Evolutionary conservation across 2,329 filamentous ascomycete genomes (phyloP), one percentile per base, ranked within the genome.

Genomic region (Beauveria bassiana): DNA sequence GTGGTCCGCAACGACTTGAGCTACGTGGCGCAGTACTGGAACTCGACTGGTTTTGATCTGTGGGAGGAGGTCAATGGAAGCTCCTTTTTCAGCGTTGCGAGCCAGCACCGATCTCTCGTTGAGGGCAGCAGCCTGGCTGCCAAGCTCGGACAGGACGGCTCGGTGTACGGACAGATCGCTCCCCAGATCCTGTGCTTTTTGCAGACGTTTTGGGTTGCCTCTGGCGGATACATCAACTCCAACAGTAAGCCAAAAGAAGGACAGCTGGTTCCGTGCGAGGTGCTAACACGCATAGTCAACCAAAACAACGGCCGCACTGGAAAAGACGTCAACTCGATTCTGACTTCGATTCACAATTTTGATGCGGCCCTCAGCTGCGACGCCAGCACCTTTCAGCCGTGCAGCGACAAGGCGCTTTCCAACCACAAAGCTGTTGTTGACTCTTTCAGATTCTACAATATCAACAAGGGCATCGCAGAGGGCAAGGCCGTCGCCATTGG

Each of bases 51-150:
- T 6, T 95, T 86, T 68, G 91, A 96, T 71, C 80, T 96, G 3
- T 95, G 91, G 91, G 91, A 95, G 71, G 91, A 95, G 71, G 84
- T 93, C 16, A 77, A 79, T 26, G 88, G 89, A 46, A 86, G 84
- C 24, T 92, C 89, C 0, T 95, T 93, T 78, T 96, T 93, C 74
- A 95, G 90, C 1, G 76, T 86, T 38, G 83, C 85, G 3, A 81
- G 82, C 46, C 85, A 89, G 63, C 86, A 93, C 70, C 84, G 90
- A 66, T 81, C 85, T n/a, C 77, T 87, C 16, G 77, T 86, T 7
- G 85, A 90, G 73, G 90, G 91, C 6, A 83, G 79, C 60, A 77
- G 79, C 3, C 79, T 95, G 18, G 89, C 90, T 4, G 73, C 74
- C n/a, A 76, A 78, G 22, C 78, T 93, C 6, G 85, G 86, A 18